phyloP scores from a whole-genome alignment of 805 yeast species.

The Maudiozyma bulderi region DNA sequence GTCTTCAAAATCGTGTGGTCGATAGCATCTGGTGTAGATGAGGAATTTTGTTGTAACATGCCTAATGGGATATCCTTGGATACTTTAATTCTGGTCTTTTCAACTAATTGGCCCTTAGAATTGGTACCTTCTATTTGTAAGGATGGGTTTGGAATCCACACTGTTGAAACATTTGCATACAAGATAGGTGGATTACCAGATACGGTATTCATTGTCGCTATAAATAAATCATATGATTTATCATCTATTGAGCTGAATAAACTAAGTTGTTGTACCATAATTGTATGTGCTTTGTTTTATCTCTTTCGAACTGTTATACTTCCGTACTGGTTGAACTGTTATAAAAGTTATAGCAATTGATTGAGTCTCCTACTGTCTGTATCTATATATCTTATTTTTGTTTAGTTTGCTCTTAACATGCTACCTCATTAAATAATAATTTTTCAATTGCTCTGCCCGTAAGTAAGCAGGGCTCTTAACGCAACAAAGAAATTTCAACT shows the following conservation, averaged over 20 bases:
- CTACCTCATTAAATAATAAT: no score
- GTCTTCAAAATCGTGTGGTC: constrained; percentile 15
- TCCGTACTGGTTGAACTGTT: no score
- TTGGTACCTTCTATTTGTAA: constrained; percentile 20
- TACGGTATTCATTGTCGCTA: constrained; percentile 22
- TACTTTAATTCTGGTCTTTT: constrained; percentile 24
- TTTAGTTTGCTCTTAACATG: no score
- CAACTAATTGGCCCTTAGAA: constrained; percentile 25
- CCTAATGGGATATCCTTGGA: constrained; percentile 18
- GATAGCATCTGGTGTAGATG: background rate
- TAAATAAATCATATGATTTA: constrained; percentile 19
- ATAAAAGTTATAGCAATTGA: no score
- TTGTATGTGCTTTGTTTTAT: background rate
- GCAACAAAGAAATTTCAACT: no score
- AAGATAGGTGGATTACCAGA: constrained; percentile 25
- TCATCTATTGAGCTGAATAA: constrained; percentile 23
- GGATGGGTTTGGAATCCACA: constrained; percentile 24
- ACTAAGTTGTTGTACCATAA: constrained; percentile 28
- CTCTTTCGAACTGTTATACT: no score
- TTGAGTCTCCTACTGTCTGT: no score
- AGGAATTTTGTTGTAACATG: background rate
- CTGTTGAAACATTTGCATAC: constrained; percentile 18
- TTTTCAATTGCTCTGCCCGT: no score
- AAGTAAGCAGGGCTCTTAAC: no score
- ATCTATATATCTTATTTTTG: no score